Conservation (phyloP, 2,329 filamentous ascomycete species). For the Grosmannia serpens region DNA sequence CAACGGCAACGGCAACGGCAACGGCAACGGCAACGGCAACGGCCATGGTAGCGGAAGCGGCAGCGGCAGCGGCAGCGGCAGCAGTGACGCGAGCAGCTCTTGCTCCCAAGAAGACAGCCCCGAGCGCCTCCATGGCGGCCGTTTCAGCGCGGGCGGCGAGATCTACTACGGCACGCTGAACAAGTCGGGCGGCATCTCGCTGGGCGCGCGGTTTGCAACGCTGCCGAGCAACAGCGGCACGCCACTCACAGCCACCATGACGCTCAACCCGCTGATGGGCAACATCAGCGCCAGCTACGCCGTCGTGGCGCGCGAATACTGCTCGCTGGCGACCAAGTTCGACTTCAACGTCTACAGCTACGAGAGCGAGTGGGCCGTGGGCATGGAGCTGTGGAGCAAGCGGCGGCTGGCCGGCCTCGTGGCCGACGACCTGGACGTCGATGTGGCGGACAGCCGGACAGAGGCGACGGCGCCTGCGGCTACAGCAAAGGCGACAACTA, state of each 20-base stretch:
- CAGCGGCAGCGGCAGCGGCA: constrained; percentile 23
- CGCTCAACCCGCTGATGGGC: constrained; percentile 87
- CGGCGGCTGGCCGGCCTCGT: constrained; percentile 29
- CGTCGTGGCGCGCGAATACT: constrained; percentile 70
- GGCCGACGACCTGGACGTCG: constrained; percentile 17
- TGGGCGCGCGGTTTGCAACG: constrained; percentile 82
- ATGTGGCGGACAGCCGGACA: not conserved
- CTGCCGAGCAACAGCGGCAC: constrained; percentile 71
- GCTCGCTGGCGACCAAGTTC: constrained; percentile 80
- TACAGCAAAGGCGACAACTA: too few species aligned
- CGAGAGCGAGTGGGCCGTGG: constrained; percentile 85
- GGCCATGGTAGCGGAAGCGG: constrained; percentile 9
- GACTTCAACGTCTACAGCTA: constrained; percentile 98
- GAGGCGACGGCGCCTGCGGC: not conserved
- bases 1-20: constrained; percentile 23
- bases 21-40: not conserved
- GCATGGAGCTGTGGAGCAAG: constrained; percentile 84
- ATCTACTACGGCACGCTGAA: constrained; percentile 93
- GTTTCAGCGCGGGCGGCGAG: constrained; percentile 85
- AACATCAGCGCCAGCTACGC: constrained; percentile 87
- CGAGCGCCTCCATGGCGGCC: constrained; percentile 51
- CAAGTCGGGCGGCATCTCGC: constrained; percentile 83
- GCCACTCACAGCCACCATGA: constrained; percentile 86
- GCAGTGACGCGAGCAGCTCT: not conserved
- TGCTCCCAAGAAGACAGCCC: not conserved